Percentiles rank a stretch among this genome's conserved stretches.
phyloP scores from a whole-genome alignment of 257 asterid genomes.

The Cynanchum wilfordii region DNA sequence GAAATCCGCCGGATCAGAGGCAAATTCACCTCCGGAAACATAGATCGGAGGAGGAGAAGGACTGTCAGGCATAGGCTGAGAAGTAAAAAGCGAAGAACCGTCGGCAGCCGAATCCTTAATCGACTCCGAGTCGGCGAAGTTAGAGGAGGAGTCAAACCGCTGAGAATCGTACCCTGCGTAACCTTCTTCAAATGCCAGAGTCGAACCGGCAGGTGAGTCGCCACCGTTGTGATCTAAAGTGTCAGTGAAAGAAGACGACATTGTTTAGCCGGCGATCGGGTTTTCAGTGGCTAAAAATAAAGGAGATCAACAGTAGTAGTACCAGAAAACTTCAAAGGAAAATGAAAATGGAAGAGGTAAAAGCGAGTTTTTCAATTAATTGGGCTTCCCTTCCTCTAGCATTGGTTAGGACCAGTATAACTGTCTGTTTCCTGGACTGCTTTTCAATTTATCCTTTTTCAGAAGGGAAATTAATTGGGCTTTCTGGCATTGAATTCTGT shows the following conservation, averaged over 20 bases:
- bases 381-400: background rate
- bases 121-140: conserved; percentile 28
- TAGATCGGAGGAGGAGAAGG: conserved; percentile 28
- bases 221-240: conserved; percentile 36
- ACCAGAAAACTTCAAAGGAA: too few relatives aligned
- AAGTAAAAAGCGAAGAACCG: conserved; percentile 29
- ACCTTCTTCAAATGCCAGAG: conserved; percentile 38
- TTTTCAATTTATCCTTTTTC: too few relatives aligned
- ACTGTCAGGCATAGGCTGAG: conserved; percentile 19
- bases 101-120: conserved; percentile 28
- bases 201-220: conserved; percentile 31
- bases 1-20: conserved; percentile 41
- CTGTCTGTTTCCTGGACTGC: too few relatives aligned
- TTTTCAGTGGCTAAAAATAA: background rate
- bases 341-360: too few relatives aligned
- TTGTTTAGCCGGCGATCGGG: conserved; percentile 16
- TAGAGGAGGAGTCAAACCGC: conserved; percentile 32
- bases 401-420: too few relatives aligned
- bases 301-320: background rate
- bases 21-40: conserved; percentile 35
- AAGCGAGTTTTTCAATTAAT: background rate
- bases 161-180: conserved; percentile 25
- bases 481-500: too few relatives aligned
- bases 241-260: conserved; percentile 55
- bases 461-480: too few relatives aligned